These are phyloP conservation scores for Rosa hybrid DNA, from an alignment of 331 rosid genomes.

Conservation along the genomic window DNA sequence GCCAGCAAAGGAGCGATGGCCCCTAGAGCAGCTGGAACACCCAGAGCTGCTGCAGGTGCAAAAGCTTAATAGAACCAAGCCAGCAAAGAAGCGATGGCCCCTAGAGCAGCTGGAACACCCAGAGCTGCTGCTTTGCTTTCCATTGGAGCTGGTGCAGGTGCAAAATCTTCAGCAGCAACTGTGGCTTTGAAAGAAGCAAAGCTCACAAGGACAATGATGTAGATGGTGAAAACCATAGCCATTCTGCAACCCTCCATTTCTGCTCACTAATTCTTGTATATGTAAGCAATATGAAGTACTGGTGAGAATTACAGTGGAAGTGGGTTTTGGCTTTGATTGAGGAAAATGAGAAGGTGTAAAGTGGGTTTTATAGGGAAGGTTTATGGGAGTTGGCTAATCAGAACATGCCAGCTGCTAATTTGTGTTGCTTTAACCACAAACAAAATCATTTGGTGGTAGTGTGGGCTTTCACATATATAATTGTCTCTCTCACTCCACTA, in stretches of 20 bases:
- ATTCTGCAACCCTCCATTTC: constrained; percentile 37
- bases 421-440: constrained; percentile 17
- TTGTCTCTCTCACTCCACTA: background rate
- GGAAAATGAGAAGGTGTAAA: constrained; percentile 1
- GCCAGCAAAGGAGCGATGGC: constrained; percentile 42
- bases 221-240: constrained; percentile 40
- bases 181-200: constrained; percentile 34
- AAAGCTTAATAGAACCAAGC: constrained; percentile 48
- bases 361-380: constrained; percentile 25
- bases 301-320: background rate
- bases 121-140: constrained; percentile 41
- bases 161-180: constrained; percentile 39
- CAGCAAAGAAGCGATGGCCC: constrained; percentile 39
- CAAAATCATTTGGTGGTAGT: constrained; percentile 33
- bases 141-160: constrained; percentile 65
- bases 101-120: constrained; percentile 35
- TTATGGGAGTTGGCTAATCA: background rate
- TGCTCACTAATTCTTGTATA: background rate
- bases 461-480: constrained; percentile 18
- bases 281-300: background rate
- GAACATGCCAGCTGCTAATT: constrained; percentile 17
- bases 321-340: constrained; percentile 3
- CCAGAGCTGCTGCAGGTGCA: constrained; percentile 33
- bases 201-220: constrained; percentile 43
- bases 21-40: constrained; percentile 36